Conservation (phyloP, 2,329 filamentous ascomycete genomes). For the Juglanconis sp. region DNA sequence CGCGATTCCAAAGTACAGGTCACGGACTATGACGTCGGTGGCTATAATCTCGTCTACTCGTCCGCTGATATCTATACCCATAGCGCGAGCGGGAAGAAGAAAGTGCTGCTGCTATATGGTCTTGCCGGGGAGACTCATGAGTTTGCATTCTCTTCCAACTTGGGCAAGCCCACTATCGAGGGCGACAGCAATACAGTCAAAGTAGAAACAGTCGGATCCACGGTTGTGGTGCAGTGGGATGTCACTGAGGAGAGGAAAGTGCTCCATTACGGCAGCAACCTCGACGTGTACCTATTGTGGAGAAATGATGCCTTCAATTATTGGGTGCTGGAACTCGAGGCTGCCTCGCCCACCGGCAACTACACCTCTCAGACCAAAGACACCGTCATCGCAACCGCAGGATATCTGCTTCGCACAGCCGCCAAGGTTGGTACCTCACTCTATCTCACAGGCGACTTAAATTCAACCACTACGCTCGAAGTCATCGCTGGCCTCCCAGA, state of each 20-base stretch:
- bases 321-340: slow-evolving; percentile 58
- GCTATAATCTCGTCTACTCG: slow-evolving; percentile 60
- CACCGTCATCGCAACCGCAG: slow-evolving; percentile 56
- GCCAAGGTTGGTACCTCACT: slow-evolving; percentile 54
- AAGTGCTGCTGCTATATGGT: slow-evolving; percentile 62
- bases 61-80: slow-evolving; percentile 69
- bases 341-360: slow-evolving; percentile 21
- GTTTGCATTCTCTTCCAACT: slow-evolving; percentile 41
- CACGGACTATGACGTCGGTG: slow-evolving; percentile 62
- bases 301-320: slow-evolving; percentile 65
- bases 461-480: slow-evolving; percentile 64
- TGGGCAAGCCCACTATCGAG: slow-evolving; percentile 18
- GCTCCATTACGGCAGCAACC: slow-evolving; percentile 30
- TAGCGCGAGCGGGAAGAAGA: slow-evolving; percentile 59
- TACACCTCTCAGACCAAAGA: slow-evolving; percentile 30
- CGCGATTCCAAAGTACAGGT: slow-evolving; percentile 68
- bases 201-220: slow-evolving; percentile 16
- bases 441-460: slow-evolving; percentile 67
- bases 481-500: slow-evolving; percentile 59
- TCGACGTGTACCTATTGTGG: slow-evolving; percentile 48
- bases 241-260: slow-evolving; percentile 27
- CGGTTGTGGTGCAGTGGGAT: slow-evolving; percentile 31
- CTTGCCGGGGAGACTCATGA: slow-evolving; percentile 62
- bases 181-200: slow-evolving; percentile 24
- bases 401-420: slow-evolving; percentile 62